These are phyloP conservation scores for Coccomyxa subellipsoidea DNA, from an alignment of 163 green algal species.

Conservation along the genomic window DNA sequence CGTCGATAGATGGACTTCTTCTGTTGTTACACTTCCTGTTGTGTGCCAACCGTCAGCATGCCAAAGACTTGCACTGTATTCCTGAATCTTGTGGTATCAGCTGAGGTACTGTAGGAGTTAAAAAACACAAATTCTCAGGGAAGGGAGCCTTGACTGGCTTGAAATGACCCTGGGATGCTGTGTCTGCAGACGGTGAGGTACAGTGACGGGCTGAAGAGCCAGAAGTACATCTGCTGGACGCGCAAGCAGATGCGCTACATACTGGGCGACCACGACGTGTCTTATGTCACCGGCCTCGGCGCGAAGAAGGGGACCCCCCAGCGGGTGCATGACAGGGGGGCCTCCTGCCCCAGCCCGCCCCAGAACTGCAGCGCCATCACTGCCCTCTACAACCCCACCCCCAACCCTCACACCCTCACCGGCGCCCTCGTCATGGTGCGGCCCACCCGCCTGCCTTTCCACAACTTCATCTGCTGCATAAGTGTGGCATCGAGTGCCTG, in stretches of 20 bases:
- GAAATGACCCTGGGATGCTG: no score
- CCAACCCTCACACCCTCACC: constrained; percentile 27
- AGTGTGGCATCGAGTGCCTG: no score
- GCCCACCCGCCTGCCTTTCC: no score
- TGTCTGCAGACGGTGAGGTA: constrained; percentile 5
- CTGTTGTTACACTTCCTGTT: no score
- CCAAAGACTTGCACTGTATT: no score
- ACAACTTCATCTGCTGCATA: no score
- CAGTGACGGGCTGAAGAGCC: neutral
- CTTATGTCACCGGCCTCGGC: constrained; percentile 16
- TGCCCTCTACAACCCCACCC: constrained; percentile 26
- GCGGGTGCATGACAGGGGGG: neutral
- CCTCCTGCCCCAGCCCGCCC: constrained; percentile 5
- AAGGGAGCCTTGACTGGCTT: no score
- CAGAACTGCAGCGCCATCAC: constrained; percentile 27
- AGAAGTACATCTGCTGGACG: constrained; percentile 29
- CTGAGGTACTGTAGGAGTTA: no score
- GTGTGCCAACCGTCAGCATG: no score
- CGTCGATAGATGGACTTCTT: no score
- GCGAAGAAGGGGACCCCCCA: neutral
- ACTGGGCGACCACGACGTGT: constrained; percentile 23
- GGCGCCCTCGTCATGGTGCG: constrained; percentile 22
- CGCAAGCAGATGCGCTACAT: constrained; percentile 33
- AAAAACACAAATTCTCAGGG: no score
- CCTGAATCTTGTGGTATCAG: no score